Evolutionary conservation across 345 rosid species (phyloP).

Genomic region (Euphorbia tirucalli): DNA sequence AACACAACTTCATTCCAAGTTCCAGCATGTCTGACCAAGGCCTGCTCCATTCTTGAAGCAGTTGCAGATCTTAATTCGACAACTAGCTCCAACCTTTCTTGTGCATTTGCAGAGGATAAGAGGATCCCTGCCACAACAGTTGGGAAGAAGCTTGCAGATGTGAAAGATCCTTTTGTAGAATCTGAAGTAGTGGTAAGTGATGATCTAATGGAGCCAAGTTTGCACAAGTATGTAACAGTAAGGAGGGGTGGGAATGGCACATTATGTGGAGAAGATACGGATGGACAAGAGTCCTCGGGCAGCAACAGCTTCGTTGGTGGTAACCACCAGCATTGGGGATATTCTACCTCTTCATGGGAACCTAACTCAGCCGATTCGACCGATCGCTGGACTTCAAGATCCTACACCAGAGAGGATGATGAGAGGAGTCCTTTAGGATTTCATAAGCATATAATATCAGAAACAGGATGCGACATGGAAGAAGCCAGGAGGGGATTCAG

Average conservation of each 20-base stretch:
- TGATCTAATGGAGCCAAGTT: conserved; percentile 78
- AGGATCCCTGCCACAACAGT: conserved; percentile 20
- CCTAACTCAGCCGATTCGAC: conserved; percentile 74
- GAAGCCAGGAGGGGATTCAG: conserved; percentile 36
- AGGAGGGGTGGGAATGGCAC: conserved; percentile 48
- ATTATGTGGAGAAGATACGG: conserved; percentile 47
- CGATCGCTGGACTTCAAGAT: conserved; percentile 60
- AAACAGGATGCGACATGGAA: conserved; percentile 34
- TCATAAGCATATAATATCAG: conserved; percentile 26
- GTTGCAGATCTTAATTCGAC: conserved; percentile 82
- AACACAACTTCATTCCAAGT: conserved; percentile 34
- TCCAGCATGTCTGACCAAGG: conserved; percentile 71
- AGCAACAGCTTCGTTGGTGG: conserved; percentile 71
- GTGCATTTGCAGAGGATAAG: conserved; percentile 32
- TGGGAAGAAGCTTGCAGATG: conserved; percentile 36
- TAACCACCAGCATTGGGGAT: conserved; percentile 45
- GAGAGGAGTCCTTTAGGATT: conserved; percentile 38
- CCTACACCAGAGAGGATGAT: conserved; percentile 46
- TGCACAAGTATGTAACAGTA: conserved; percentile 81
- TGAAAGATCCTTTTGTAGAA: conserved; percentile 60
- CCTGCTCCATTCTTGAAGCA: conserved; percentile 74
- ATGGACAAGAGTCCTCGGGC: conserved; percentile 85
- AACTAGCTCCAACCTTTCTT: conserved; percentile 46
- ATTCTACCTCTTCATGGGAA: conserved; percentile 60
- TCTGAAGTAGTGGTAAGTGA: conserved; percentile 50